Base-by-base conservation (phyloP, 2,329 filamentous ascomycete genomes). In the Ophiostoma novo-ulmi region DNA sequence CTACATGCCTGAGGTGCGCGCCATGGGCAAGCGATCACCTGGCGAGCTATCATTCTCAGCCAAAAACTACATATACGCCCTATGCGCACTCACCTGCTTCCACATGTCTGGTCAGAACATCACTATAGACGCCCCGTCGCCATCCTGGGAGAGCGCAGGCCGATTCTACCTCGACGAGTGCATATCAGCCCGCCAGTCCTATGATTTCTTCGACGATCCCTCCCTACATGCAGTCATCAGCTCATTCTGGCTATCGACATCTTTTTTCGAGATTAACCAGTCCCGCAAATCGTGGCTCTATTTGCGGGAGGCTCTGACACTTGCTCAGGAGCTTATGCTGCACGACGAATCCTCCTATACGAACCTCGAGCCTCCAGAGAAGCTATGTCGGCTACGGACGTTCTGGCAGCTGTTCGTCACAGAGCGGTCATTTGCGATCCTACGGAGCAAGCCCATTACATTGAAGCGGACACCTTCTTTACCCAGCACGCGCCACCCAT, bases 331-430 rank as follows among this genome's bases (percentile, higher is more conserved):
- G 68, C 79, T 89, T 68, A 82, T 84, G 6, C 82, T 89, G 76
- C 85, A 88, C 74, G 83, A 88, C 69, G 86, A 89, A 75, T 79
- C 82, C 31, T 81, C 82, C 1, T 89, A 89, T 76, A 80, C 78
- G 63, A 80, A 79, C 6, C 75, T 82, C 1, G 80, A 84, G 52
- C 79, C 82, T 1, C 79, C 85, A 5, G 86, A 88, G 75, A 80
- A 78, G 31, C 82, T 87, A 26, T 84, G 85, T 70, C 82, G 84
- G 48, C 81, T 85, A 70, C 80, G 86, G 13, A 80, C 88, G 8
- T 89, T 87, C 76, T 89, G 87, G 87, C 80, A 88, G 58, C 79
- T 89, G 11, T 88, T 88, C 75, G 83, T 89, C 41, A 86, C 86
- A 0, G 87, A 89, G 78, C 82, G 85, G 84, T 87, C 86, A 5